Conservation (phyloP, 352 stramenopile species). For the Phytopythium oedochilum region DNA sequence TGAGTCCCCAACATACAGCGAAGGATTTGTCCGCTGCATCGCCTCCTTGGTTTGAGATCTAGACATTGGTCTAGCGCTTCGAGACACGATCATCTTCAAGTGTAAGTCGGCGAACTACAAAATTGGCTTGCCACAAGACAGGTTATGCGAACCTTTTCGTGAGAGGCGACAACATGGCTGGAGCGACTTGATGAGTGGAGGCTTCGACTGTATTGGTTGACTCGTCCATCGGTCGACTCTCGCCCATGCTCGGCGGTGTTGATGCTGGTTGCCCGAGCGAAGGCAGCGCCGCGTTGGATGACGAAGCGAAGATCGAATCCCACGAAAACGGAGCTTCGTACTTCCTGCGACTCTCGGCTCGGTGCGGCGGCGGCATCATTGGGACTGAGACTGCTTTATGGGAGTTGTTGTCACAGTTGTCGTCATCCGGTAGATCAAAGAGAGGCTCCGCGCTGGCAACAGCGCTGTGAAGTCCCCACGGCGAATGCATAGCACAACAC, state of each 20-base stretch:
- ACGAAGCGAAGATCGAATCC: background rate
- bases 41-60: background rate
- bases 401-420: background rate
- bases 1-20: background rate
- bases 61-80: background rate
- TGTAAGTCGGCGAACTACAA: background rate
- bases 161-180: background rate
- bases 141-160: background rate
- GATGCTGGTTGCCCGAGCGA: background rate
- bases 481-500: constrained; percentile 9
- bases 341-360: background rate
- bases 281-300: background rate
- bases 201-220: background rate
- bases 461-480: constrained; percentile 14
- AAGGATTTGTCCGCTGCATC: background rate
- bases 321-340: background rate
- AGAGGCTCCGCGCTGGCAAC: constrained; percentile 27
- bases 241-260: background rate
- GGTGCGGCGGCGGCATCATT: background rate
- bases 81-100: background rate
- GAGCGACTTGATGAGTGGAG: too few species aligned
- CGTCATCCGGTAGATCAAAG: constrained; percentile 26
- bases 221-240: background rate
- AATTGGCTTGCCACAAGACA: background rate
- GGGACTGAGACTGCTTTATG: background rate